Conservation (phyloP, 345 rosid genomes). For the Pseudoturritis turrita region DNA sequence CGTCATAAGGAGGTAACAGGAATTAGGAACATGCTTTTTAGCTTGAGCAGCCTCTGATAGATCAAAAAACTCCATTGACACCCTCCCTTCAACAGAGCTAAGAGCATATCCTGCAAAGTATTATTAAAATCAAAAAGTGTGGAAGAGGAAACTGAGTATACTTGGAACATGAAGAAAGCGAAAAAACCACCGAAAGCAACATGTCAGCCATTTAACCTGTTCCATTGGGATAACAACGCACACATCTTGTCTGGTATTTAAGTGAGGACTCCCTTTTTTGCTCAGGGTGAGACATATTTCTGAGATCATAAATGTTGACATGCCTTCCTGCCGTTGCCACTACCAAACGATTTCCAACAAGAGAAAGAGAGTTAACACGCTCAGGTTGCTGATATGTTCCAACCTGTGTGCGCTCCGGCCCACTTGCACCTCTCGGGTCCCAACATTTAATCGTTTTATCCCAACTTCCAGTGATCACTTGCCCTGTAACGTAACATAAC, state of each 20-base stretch:
- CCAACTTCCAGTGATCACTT: constrained; percentile 97
- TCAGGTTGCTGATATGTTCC: constrained; percentile 90
- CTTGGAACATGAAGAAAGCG: neutral
- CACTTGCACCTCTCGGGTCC: constrained; percentile 98
- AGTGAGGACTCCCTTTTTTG: constrained; percentile 91
- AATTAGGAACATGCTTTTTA: constrained; percentile 59
- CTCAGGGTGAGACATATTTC: constrained; percentile 97
- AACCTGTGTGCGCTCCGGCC: constrained; percentile 72
- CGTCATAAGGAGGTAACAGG: neutral
- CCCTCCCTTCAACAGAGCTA: constrained; percentile 95
- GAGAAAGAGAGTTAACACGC: constrained; percentile 91
- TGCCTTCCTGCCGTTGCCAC: constrained; percentile 98
- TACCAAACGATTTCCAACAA: constrained; percentile 84
- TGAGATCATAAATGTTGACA: constrained; percentile 84
- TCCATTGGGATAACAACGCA: constrained; percentile 92
- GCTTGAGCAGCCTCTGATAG: constrained; percentile 90
- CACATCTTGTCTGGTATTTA: constrained; percentile 94
- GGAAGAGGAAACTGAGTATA: neutral
- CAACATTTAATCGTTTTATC: constrained; percentile 90
- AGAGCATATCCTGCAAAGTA: constrained; percentile 87
- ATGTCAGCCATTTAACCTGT: constrained; percentile 48
- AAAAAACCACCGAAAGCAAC: neutral
- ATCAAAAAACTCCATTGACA: constrained; percentile 98
- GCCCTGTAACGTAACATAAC: constrained; percentile 46
- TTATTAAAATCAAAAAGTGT: neutral